Evolutionary conservation across 2,329 filamentous ascomycete species (phyloP), one percentile per base, ranked within the genome.

Genomic region (Macroventuria anomochaeta): DNA sequence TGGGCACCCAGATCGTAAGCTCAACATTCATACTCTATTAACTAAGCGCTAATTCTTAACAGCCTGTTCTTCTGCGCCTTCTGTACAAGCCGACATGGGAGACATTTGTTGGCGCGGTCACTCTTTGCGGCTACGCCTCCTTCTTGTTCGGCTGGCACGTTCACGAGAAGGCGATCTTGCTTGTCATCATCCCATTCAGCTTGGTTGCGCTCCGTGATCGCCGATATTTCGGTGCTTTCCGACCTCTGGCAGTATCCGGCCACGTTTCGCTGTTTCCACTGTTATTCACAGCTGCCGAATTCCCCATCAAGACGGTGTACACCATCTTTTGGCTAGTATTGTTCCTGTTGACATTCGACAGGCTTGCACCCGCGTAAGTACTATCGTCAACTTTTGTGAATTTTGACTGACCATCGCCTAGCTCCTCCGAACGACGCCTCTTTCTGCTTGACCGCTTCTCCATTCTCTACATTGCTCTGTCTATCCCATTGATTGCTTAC

Each of bases 61-160:
- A 68, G 66, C 64, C 69, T 29, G 62, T 91, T 5, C 82, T 99
- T 7, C 72, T 91, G 59, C 96, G 92, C 75, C 85, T 97, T 32
- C 96, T 96, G 77, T 70, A 85, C 38, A 81, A 83, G 43, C 91
- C 92, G 2, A 91, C 85, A 0, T 96, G 91, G 90, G 89, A 96
- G 58, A 89, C 85, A 50, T 97, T 99, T 71, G 84, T 97, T 34
- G 91, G 91, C 3, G 88, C 91, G 0, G 84, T 96, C 37, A 97
- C 93, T 0, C 85, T 97, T 13, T 97, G 95, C 69, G 95, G 91
- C 53, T 99, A 97, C 71, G 90, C 93, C 0, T 97, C 93, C 0
- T 99, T 99, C 77, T 82, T 99, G 8, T 97, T 97, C 65, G 93
- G 95, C 51, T 99, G 93, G 92, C 95, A 99, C 70, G 95, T 99